These are phyloP conservation scores for Lachnellula suecica DNA, from an alignment of 2,329 filamentous ascomycete species.

Conservation along the genomic window DNA sequence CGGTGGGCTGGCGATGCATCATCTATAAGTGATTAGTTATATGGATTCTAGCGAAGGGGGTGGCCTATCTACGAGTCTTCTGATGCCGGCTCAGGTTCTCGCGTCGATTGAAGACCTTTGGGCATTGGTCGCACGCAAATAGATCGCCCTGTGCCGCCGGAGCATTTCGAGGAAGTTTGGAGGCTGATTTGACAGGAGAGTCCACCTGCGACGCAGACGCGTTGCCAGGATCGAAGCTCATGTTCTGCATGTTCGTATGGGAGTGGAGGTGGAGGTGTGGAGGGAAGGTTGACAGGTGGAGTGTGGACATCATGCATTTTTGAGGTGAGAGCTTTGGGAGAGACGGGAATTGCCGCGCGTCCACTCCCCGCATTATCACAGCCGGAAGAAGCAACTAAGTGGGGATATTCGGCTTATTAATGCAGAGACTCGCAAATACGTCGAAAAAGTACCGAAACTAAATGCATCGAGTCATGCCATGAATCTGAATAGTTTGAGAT, in stretches of 20 bases:
- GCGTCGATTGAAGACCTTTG: conserved; percentile 24
- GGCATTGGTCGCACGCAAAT: conserved; percentile 20
- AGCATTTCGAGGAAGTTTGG: not conserved
- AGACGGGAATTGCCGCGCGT: too few species aligned
- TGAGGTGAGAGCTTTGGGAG: too few species aligned
- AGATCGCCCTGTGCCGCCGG: not conserved
- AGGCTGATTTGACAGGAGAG: not conserved
- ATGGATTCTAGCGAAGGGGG: not conserved
- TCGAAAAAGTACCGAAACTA: too few species aligned
- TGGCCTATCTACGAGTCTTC: conserved; percentile 20
- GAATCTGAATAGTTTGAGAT: too few species aligned
- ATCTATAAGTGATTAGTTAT: conserved; percentile 11
- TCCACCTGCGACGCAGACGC: not conserved
- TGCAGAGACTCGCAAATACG: too few species aligned
- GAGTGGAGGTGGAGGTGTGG: not conserved
- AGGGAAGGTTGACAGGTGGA: not conserved
- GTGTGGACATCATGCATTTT: too few species aligned
- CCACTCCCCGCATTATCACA: too few species aligned
- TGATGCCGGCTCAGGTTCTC: conserved; percentile 27
- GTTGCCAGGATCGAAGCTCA: not conserved
- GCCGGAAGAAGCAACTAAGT: too few species aligned
- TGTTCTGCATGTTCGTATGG: not conserved
- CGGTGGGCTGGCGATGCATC: conserved; percentile 17
- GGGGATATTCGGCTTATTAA: too few species aligned
- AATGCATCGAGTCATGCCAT: too few species aligned